Base-by-base conservation (phyloP, 2,329 filamentous ascomycete genomes). In the Aspergillus sp. region DNA sequence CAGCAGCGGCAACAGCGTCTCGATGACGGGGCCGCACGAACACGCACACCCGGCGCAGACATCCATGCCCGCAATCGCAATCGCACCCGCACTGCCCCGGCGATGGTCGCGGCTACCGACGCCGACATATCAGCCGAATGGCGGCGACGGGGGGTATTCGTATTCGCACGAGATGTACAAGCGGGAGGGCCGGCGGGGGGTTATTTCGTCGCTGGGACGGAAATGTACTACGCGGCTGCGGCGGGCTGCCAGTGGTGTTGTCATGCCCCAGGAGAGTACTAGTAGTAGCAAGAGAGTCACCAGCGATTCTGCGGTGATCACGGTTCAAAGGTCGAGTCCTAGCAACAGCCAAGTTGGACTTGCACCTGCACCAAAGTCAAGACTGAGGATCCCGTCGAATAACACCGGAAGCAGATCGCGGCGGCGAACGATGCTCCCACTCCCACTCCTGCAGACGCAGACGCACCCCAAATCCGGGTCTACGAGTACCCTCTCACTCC, bases 101-200 rank as follows among this genome's bases (percentile, higher is more conserved):
- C 10, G 20, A 12, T 14, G 14, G 12, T 47, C 43, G 6, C 42
- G 36, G 15, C 32, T 42, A 8, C 43, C 43, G 8, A 45, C 39
- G 2, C 43, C 43, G 1, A 30, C 33, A 8, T 27, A 34, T 5
- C 28, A 24, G 14, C 39, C 40, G 2, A 26, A 24, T 3, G 30
- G 33, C 4, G 29, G 35, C 5, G 6, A 37, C n/a, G n/a, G n/a
- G n/a, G n/a, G n/a, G n/a, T n/a, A n/a, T n/a, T n/a, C n/a, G 8
- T 39, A 42, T 24, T 45, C 42, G 5, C 42, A 43, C 17, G 27
- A 24, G 15, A 26, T 38, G 8, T 44, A 42, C 25, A 32, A 33
- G 11, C 37, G 20, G 11, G 41, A 48, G 30, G 37, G 36, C 15
- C 38, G 38, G 19, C 34, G 41, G 19, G 39, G 32, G 8, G 36